Evolutionary conservation across 2,329 filamentous ascomycete genomes (phyloP).

Genomic region (Chalaropsis ovoidea): DNA sequence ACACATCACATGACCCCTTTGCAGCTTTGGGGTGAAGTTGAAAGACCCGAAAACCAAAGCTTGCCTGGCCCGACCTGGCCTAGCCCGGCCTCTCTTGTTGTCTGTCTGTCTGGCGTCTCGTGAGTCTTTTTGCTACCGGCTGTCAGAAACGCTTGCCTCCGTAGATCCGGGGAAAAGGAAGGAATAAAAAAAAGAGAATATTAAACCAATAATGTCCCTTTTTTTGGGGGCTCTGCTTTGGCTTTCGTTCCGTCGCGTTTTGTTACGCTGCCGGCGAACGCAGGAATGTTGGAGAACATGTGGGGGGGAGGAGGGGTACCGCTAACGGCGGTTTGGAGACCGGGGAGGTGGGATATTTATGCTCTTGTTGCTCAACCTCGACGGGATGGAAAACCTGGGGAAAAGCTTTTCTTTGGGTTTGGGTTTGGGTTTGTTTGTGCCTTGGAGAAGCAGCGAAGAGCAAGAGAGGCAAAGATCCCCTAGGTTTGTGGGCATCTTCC

Average conservation of each 20-base stretch:
- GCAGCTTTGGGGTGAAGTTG: too few species aligned
- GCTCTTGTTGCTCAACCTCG: too few species aligned
- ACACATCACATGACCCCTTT: not conserved
- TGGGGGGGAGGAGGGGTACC: not conserved
- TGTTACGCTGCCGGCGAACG: not conserved
- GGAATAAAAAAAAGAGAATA: not conserved
- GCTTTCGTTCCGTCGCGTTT: not conserved
- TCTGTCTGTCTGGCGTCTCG: not conserved
- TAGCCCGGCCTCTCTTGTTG: too few species aligned
- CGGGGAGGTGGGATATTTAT: not conserved
- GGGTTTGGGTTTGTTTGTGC: too few species aligned
- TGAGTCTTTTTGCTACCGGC: not conserved
- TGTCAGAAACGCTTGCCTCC: constrained; percentile 12
- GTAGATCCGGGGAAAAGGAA: constrained; percentile 1
- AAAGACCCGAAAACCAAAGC: too few species aligned
- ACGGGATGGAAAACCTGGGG: too few species aligned
- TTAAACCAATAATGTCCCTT: not conserved
- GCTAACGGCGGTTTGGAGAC: not conserved
- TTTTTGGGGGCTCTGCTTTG: not conserved
- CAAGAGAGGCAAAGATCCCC: too few species aligned
- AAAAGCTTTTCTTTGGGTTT: too few species aligned
- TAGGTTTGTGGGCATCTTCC: too few species aligned
- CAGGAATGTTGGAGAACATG: constrained; percentile 5
- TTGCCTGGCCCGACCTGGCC: too few species aligned
- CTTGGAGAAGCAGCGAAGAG: too few species aligned